Percentiles rank a stretch among this genome's conserved stretches.
phyloP scores from a whole-genome alignment of 192 early-diverging fungal genomes.

The Powellomyces hirtus region DNA sequence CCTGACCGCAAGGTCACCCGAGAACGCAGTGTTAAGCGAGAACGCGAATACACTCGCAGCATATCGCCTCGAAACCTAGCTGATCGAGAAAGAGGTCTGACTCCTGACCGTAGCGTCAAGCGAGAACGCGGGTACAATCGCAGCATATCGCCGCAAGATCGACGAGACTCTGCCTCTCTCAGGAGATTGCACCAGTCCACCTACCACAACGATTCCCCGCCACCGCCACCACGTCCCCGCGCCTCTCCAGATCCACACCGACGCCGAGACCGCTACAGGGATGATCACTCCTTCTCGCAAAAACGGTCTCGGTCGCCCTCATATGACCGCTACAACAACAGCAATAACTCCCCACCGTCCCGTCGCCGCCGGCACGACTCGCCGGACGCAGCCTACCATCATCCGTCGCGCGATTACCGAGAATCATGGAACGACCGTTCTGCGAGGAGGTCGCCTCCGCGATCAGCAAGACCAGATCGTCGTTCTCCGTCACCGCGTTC shows the following conservation, averaged over 20 bases:
- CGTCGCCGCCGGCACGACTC: neutral
- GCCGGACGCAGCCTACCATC: neutral
- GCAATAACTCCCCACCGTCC: neutral
- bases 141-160: neutral
- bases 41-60: neutral
- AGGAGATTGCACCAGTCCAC: too few relatives aligned
- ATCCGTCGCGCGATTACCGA: neutral
- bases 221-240: neutral
- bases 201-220: too few relatives aligned
- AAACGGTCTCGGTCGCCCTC: neutral
- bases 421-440: neutral
- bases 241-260: neutral
- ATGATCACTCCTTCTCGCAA: too few relatives aligned
- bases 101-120: neutral
- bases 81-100: too few relatives aligned
- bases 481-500: neutral
- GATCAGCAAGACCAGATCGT: neutral
- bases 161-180: too few relatives aligned
- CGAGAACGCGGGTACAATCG: neutral
- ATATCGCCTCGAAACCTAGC: neutral
- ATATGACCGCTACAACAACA: neutral
- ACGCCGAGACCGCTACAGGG: neutral
- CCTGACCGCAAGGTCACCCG: too few relatives aligned
- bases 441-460: neutral
- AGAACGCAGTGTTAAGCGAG: neutral